These are phyloP conservation scores for Tolypocladium tundrense DNA, from an alignment of 2,329 filamentous ascomycete species.

Conservation along the genomic window DNA sequence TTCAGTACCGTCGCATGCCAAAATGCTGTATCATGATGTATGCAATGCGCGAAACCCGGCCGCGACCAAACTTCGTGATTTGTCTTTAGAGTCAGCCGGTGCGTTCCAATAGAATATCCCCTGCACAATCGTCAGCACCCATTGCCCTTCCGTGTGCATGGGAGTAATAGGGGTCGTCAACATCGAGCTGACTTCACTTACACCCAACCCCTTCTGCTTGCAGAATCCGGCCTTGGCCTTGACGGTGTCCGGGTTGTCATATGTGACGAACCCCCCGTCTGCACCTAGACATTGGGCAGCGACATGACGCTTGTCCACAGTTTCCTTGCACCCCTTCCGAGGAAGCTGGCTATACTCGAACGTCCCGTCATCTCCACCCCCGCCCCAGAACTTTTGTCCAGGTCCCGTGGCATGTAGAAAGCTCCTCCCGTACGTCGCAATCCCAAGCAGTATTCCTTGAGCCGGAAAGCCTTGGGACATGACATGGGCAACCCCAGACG, in stretches of 20 bases:
- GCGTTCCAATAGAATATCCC: constrained; percentile 77
- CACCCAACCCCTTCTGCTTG: constrained; percentile 58
- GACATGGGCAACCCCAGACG: constrained; percentile 56
- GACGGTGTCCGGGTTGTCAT: constrained; percentile 70
- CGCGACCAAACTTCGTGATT: constrained; percentile 46
- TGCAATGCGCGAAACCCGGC: constrained; percentile 43
- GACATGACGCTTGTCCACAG: constrained; percentile 54
- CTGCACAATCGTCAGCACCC: constrained; percentile 20
- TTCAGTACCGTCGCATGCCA: not conserved
- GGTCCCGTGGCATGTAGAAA: constrained; percentile 57
- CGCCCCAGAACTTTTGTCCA: constrained; percentile 48
- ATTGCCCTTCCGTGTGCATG: not conserved
- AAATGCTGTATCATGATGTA: constrained; percentile 12
- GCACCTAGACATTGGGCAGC: constrained; percentile 64
- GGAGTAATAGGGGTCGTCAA: not conserved
- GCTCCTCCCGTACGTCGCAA: constrained; percentile 66
- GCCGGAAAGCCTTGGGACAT: constrained; percentile 55
- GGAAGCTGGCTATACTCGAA: constrained; percentile 69
- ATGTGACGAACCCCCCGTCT: constrained; percentile 69
- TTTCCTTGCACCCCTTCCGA: constrained; percentile 48
- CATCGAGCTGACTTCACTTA: constrained; percentile 22
- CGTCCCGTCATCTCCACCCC: constrained; percentile 53
- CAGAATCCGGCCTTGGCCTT: constrained; percentile 65
- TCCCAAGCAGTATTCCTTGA: constrained; percentile 63
- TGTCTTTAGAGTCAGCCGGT: constrained; percentile 55